Conservation (phyloP, 805 yeast genomes). For the Monosporozyma aquatica region DNA sequence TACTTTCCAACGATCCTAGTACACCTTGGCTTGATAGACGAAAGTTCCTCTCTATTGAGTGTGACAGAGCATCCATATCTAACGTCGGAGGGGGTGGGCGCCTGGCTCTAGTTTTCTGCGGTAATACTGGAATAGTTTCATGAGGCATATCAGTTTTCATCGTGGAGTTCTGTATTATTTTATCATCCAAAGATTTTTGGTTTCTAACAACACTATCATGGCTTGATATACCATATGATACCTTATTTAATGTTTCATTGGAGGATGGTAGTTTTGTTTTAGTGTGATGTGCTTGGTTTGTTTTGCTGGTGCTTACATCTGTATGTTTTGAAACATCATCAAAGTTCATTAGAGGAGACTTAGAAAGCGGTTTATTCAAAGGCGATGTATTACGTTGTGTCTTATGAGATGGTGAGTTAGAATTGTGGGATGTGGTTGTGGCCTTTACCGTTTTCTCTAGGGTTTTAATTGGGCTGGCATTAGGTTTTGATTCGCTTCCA, state of each 20-base stretch:
- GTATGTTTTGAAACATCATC: background rate
- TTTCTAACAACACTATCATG: no score
- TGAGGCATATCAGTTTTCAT: background rate
- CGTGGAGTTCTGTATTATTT: no score
- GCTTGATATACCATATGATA: no score
- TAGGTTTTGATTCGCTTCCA: slow-evolving; percentile 15
- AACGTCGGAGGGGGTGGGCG: slow-evolving; percentile 21
- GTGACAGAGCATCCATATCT: slow-evolving; percentile 12
- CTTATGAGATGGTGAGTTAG: background rate
- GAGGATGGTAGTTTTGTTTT: no score
- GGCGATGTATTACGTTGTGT: no score
- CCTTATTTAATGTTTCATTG: no score
- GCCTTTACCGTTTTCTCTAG: background rate
- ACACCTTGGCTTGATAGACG: background rate
- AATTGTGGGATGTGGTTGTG: background rate
- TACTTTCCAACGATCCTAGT: no score
- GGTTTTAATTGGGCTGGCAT: background rate
- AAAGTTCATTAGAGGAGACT: slow-evolving; percentile 1
- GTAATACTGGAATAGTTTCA: background rate
- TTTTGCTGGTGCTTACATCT: background rate
- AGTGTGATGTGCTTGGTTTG: no score
- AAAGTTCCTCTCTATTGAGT: background rate
- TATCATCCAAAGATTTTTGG: no score
- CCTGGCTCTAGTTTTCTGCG: slow-evolving; percentile 3
- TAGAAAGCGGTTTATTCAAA: background rate